Conservation (phyloP, 352 stramenopile genomes). For the Phytophthora hybrid region DNA sequence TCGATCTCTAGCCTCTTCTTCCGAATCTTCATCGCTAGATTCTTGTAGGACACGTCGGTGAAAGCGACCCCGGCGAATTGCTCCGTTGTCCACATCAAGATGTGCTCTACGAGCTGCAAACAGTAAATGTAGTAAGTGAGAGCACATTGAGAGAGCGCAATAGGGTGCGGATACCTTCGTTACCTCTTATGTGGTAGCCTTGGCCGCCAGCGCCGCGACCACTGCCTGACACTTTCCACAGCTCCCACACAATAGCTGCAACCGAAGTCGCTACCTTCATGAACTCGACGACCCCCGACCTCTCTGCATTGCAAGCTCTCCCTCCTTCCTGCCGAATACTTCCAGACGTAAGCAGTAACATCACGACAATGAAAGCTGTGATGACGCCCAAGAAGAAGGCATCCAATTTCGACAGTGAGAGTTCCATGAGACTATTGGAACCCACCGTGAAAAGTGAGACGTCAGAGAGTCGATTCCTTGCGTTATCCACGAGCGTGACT, state of each 20-base stretch:
- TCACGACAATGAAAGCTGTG: background rate
- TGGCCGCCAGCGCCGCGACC: background rate
- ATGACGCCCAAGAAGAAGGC: conserved; percentile 10
- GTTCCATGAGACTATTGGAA: conserved; percentile 1
- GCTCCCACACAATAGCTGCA: background rate
- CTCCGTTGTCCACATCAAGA: background rate
- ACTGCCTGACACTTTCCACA: background rate
- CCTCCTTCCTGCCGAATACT: background rate
- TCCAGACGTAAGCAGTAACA: background rate
- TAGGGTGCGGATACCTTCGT: background rate
- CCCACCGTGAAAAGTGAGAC: background rate
- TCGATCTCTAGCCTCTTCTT: conserved; percentile 8
- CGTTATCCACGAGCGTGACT: background rate
- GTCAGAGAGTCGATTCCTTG: background rate
- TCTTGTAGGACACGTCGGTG: background rate
- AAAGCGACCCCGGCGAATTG: background rate
- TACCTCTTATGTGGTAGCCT: background rate
- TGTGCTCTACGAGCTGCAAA: background rate
- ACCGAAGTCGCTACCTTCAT: conserved; percentile 1
- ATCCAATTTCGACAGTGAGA: conserved; percentile 3
- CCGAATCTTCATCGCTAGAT: conserved; percentile 3
- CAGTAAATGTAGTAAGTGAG: background rate
- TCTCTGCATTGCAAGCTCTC: background rate
- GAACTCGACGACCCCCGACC: conserved; percentile 1
- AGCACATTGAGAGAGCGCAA: background rate